These are phyloP conservation scores for Eutrema japonicum DNA, from an alignment of 345 rosid genomes.

Conservation along the genomic window DNA sequence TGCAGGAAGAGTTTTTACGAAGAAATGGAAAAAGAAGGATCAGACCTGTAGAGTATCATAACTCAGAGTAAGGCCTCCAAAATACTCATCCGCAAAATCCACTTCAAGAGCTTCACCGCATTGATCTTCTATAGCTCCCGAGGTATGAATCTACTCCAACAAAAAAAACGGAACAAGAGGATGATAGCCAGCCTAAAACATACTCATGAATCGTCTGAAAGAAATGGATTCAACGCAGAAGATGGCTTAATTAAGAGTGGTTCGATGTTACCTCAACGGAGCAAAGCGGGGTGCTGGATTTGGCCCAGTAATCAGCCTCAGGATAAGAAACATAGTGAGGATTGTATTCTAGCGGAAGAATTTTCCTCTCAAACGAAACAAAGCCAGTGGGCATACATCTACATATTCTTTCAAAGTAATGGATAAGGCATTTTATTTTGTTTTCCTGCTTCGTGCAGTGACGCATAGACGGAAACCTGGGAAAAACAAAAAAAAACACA, in stretches of 20 bases:
- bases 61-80: conserved; percentile 85
- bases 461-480: conserved; percentile 55
- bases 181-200: not conserved
- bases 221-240: not conserved
- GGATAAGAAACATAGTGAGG: conserved; percentile 54
- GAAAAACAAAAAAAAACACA: conserved; percentile 17
- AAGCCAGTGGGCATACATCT: conserved; percentile 63
- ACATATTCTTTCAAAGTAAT: conserved; percentile 66
- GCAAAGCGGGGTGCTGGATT: conserved; percentile 65
- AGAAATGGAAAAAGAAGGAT: not conserved
- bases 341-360: conserved; percentile 51
- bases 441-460: conserved; percentile 59
- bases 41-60: conserved; percentile 81
- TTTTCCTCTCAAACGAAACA: conserved; percentile 86
- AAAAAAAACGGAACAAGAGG: not conserved
- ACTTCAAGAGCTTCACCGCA: conserved; percentile 64
- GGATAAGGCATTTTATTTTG: conserved; percentile 67
- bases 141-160: conserved; percentile 52
- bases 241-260: conserved; percentile 37
- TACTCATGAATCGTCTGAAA: not conserved
- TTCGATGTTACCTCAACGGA: conserved; percentile 60
- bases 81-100: conserved; percentile 84
- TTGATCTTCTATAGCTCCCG: conserved; percentile 82
- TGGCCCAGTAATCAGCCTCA: conserved; percentile 61
- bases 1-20: no score